Conservation (phyloP, 441 rosid genomes). For the Codiaeum variegatum region DNA sequence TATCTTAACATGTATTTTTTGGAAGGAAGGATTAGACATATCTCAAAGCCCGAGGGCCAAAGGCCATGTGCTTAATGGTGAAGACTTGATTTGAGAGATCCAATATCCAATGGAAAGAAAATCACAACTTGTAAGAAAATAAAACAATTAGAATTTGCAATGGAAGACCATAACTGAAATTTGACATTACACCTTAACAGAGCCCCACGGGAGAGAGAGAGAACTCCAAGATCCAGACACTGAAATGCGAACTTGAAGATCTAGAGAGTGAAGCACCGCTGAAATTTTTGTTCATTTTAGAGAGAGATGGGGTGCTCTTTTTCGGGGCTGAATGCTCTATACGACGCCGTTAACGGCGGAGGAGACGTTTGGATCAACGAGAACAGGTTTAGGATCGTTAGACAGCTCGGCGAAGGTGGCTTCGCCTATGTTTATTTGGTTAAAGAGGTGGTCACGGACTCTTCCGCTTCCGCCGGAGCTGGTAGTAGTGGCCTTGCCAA, state of each 20-base stretch:
- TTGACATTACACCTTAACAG: background rate
- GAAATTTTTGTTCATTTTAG: background rate
- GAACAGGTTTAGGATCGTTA: slow-evolving; percentile 72
- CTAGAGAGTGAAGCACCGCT: background rate
- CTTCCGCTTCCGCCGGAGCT: slow-evolving; percentile 34
- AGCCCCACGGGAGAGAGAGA: no score
- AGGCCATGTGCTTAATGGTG: background rate
- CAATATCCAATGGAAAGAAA: background rate
- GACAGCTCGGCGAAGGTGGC: slow-evolving; percentile 99
- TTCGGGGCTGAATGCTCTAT: slow-evolving; percentile 88
- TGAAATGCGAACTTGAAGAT: slow-evolving; percentile 35
- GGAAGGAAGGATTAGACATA: no score
- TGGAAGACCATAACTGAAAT: background rate
- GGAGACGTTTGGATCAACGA: slow-evolving; percentile 99
- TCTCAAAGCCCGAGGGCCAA: no score
- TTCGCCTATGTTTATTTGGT: slow-evolving; percentile 85
- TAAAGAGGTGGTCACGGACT: slow-evolving; percentile 62
- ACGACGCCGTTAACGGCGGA: slow-evolving; percentile 88
- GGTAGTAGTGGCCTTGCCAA: slow-evolving; percentile 46
- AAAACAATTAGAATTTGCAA: background rate
- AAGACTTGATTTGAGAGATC: background rate
- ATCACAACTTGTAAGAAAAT: background rate
- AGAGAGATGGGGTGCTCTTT: slow-evolving; percentile 79
- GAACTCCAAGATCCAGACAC: slow-evolving; percentile 2
- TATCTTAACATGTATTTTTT: no score